Conservation (phyloP, 176 grass and related monocot genomes). For the Microstegium vimineum region DNA sequence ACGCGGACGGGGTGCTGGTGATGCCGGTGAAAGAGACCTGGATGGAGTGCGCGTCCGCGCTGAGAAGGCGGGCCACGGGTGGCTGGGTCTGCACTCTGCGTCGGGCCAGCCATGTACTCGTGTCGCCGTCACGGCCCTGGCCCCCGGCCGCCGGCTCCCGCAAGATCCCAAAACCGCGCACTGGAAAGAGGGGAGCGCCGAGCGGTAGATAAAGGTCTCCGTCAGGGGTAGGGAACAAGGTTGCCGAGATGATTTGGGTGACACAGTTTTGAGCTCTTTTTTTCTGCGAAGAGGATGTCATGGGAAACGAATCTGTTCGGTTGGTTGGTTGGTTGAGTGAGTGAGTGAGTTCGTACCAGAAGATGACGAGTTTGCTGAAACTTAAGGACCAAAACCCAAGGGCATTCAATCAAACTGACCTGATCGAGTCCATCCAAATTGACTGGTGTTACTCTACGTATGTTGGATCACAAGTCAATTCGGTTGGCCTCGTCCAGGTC, state of each 20-base stretch:
- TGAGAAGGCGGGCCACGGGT: not conserved
- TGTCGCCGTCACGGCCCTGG: not conserved
- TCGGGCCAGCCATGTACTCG: too few species aligned
- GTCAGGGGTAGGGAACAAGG: not conserved
- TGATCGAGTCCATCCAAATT: not conserved
- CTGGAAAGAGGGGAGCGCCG: not conserved
- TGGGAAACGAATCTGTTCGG: not conserved
- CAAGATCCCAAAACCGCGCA: constrained; percentile 13
- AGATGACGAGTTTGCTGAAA: not conserved
- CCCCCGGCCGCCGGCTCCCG: not conserved
- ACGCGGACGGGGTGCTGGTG: not conserved
- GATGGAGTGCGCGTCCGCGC: not conserved
- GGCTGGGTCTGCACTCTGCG: too few species aligned
- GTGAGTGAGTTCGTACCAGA: not conserved
- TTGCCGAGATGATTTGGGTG: not conserved
- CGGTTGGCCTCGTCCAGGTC: not conserved
- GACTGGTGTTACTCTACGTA: not conserved
- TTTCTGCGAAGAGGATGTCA: not conserved
- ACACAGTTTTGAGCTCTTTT: not conserved
- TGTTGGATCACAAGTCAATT: not conserved
- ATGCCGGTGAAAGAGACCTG: not conserved
- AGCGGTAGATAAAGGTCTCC: constrained; percentile 40
- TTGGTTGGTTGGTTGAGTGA: not conserved
- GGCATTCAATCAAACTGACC: not conserved
- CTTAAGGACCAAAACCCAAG: not conserved